Evolutionary conservation across 1,139 yeast species (phyloP).

Genomic region (Candida freyschussii): DNA sequence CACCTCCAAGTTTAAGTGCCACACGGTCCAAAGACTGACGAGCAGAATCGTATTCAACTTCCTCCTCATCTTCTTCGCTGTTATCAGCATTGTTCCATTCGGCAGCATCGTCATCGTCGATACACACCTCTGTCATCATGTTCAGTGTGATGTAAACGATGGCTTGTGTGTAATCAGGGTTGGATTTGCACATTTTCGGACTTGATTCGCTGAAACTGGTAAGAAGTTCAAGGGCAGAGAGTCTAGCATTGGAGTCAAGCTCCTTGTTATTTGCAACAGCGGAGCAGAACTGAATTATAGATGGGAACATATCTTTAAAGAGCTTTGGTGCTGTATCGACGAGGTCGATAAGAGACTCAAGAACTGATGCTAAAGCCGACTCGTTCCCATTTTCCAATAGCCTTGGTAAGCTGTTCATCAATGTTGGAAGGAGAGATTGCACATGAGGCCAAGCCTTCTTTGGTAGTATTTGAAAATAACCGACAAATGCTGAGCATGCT

Average conservation of each 20-base stretch:
- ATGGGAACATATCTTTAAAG: slow-evolving; percentile 85
- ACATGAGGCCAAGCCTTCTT: slow-evolving; percentile 72
- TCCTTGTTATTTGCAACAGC: slow-evolving; percentile 78
- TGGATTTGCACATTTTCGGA: slow-evolving; percentile 90
- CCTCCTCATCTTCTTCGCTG: slow-evolving; percentile 78
- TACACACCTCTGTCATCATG: slow-evolving; percentile 90
- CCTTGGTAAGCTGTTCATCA: slow-evolving; percentile 83
- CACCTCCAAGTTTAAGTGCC: slow-evolving; percentile 78
- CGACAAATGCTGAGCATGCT: slow-evolving; percentile 88
- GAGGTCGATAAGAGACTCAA: slow-evolving; percentile 82
- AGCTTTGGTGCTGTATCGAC: slow-evolving; percentile 93
- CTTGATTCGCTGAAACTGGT: slow-evolving; percentile 91
- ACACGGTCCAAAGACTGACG: slow-evolving; percentile 91
- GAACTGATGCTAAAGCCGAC: slow-evolving; percentile 75
- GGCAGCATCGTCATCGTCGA: slow-evolving; percentile 73
- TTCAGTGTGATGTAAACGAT: slow-evolving; percentile 72
- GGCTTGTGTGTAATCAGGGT: slow-evolving; percentile 64
- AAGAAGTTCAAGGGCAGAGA: slow-evolving; percentile 81
- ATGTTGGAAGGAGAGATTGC: slow-evolving; percentile 73
- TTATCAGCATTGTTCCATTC: slow-evolving; percentile 88
- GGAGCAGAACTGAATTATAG: slow-evolving; percentile 78
- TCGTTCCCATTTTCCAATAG: slow-evolving; percentile 77
- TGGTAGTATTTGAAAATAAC: slow-evolving; percentile 79
- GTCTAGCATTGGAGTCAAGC: slow-evolving; percentile 71
- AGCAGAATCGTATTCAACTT: slow-evolving; percentile 85